Percentiles rank a stretch among this genome's conserved stretches.
phyloP scores from a whole-genome alignment of 306 rosid genomes.

The Rosa rugosa region DNA sequence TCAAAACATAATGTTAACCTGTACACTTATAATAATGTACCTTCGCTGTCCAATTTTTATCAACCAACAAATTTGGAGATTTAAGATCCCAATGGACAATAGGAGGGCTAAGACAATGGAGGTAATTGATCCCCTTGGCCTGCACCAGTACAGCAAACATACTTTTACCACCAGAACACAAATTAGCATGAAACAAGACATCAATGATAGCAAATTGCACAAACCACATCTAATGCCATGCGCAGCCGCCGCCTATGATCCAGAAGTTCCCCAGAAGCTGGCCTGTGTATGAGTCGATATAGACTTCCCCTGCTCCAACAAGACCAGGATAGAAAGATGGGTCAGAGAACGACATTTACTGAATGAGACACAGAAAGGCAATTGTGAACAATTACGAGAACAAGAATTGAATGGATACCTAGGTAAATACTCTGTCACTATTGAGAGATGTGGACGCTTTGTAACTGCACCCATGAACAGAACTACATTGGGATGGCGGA shows the following conservation, averaged over 20 bases:
- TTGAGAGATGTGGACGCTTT: constrained; percentile 82
- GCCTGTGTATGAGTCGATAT: constrained; percentile 83
- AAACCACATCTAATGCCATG: constrained; percentile 94
- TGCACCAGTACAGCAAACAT: constrained; percentile 31
- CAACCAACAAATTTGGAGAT: constrained; percentile 93
- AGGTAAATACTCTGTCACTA: constrained; percentile 90
- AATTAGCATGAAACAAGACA: constrained; percentile 8
- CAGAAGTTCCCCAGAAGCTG: constrained; percentile 74
- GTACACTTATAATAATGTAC: constrained; percentile 32
- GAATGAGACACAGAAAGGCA: background rate
- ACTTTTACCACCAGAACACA: constrained; percentile 9
- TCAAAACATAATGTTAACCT: constrained; percentile 15
- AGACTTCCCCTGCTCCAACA: constrained; percentile 74
- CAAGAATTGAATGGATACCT: constrained; percentile 45
- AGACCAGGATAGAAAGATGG: constrained; percentile 10
- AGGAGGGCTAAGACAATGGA: constrained; percentile 89
- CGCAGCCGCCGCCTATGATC: constrained; percentile 81
- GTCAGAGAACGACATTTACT: background rate
- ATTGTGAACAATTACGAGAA: too few species aligned
- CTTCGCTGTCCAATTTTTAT: constrained; percentile 95
- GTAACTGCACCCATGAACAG: constrained; percentile 99
- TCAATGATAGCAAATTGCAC: constrained; percentile 19
- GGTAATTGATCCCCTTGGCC: constrained; percentile 99
- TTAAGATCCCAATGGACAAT: constrained; percentile 97
- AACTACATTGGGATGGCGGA: constrained; percentile 95